Evolutionary conservation across 1,284 basidiomycete genomes (phyloP).

Genomic region (Cutaneotrichosporon dermatis): DNA sequence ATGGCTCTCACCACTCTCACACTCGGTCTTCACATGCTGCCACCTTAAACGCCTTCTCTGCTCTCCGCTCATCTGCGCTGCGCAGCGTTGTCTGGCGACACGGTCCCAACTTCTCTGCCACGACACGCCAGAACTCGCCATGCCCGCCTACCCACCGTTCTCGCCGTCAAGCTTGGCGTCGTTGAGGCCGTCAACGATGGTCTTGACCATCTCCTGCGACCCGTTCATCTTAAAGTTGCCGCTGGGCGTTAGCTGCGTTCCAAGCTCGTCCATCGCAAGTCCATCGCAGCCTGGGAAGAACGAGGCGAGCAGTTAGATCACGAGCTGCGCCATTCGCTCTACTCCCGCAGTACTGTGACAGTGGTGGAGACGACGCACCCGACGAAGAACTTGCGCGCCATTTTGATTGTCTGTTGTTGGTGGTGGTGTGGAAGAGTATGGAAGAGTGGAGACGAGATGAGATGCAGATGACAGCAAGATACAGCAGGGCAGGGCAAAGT

Average conservation of each 20-base stretch:
- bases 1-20: too few relatives aligned
- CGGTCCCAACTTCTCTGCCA: neutral
- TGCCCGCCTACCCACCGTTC: conserved; percentile 57
- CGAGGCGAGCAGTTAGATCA: too few relatives aligned
- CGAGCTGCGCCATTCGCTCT: too few relatives aligned
- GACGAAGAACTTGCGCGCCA: conserved; percentile 46
- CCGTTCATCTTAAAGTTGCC: conserved; percentile 95
- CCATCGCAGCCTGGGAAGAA: too few relatives aligned
- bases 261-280: too few relatives aligned
- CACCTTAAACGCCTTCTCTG: too few relatives aligned
- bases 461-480: too few relatives aligned
- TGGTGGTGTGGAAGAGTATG: neutral
- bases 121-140: neutral
- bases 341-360: too few relatives aligned
- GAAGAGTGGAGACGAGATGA: neutral
- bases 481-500: neutral
- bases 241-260: conserved; percentile 58
- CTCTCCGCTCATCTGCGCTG: too few relatives aligned
- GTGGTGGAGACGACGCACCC: conserved; percentile 43
- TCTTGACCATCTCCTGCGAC: conserved; percentile 60
- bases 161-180: conserved; percentile 66
- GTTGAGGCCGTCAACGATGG: conserved; percentile 67
- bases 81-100: too few relatives aligned
- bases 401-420: conserved; percentile 21
- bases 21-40: too few relatives aligned